These are phyloP conservation scores for Aureobasidium lini DNA, from an alignment of 2,329 filamentous ascomycete genomes.

Conservation along the genomic window DNA sequence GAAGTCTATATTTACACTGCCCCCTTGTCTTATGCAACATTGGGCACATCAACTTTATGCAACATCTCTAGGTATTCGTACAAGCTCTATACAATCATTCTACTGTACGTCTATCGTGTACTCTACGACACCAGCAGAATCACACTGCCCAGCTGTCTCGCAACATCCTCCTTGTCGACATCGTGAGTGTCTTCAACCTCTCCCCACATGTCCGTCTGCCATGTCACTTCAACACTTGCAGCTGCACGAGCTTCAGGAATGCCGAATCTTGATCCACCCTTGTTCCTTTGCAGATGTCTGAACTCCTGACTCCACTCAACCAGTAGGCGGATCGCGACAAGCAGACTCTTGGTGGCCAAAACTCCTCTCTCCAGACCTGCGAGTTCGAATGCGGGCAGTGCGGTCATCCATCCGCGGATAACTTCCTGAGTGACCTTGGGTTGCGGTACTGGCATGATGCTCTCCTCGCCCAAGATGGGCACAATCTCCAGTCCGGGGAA, in stretches of 20 bases:
- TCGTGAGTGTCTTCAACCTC: constrained; percentile 98
- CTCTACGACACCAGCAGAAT: constrained; percentile 59
- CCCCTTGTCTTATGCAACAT: not conserved
- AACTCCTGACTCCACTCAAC: constrained; percentile 81
- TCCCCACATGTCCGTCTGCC: constrained; percentile 88
- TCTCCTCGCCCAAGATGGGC: constrained; percentile 71
- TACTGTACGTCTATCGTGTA: no score
- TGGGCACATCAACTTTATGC: no score
- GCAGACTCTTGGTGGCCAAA: constrained; percentile 77
- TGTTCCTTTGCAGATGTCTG: constrained; percentile 41
- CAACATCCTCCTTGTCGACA: constrained; percentile 84
- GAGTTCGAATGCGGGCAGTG: constrained; percentile 69
- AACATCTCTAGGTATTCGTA: not conserved
- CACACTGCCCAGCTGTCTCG: constrained; percentile 80
- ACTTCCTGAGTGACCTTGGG: constrained; percentile 66
- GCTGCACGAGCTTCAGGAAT: constrained; percentile 75
- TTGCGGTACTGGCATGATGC: constrained; percentile 70
- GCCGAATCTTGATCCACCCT: constrained; percentile 49
- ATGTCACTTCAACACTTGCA: constrained; percentile 75
- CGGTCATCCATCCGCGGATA: constrained; percentile 68
- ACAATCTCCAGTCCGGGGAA: constrained; percentile 78
- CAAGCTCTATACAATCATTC: not conserved
- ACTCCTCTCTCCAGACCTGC: constrained; percentile 78
- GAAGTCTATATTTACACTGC: constrained; percentile 3
- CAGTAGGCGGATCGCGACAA: constrained; percentile 68